These are phyloP conservation scores for Candida glucosophila DNA, from an alignment of 1,139 yeast species.

Conservation along the genomic window DNA sequence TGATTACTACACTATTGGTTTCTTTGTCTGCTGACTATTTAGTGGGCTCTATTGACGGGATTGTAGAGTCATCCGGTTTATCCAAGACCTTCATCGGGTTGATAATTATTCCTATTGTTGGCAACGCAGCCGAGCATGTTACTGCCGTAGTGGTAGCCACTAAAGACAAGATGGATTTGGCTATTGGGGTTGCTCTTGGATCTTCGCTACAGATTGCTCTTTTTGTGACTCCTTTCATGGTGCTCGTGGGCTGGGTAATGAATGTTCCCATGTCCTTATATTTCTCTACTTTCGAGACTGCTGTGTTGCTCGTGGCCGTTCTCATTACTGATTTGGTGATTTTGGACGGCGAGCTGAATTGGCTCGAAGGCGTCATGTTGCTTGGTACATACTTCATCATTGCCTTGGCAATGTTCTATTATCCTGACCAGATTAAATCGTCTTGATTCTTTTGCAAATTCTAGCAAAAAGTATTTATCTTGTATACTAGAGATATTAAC, in stretches of 20 bases:
- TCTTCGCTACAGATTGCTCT: constrained; percentile 91
- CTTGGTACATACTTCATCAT: constrained; percentile 77
- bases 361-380: constrained; percentile 95
- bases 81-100: constrained; percentile 94
- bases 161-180: constrained; percentile 95
- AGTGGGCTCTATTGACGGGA: constrained; percentile 85
- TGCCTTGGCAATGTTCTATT: constrained; percentile 81
- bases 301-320: constrained; percentile 79
- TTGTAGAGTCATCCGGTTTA: constrained; percentile 76
- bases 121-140: constrained; percentile 97
- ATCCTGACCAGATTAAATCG: constrained; percentile 40
- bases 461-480: too few relatives aligned
- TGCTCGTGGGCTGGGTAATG: constrained; percentile 81
- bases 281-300: constrained; percentile 90
- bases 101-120: constrained; percentile 90
- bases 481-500: too few relatives aligned
- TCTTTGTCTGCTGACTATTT: constrained; percentile 89
- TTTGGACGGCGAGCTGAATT: constrained; percentile 89
- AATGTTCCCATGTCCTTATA: constrained; percentile 89
- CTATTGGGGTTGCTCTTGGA: constrained; percentile 97
- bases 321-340: constrained; percentile 81
- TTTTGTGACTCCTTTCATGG: constrained; percentile 92
- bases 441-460: too few relatives aligned
- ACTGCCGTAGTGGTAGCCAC: constrained; percentile 92
- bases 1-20: constrained; percentile 67